A percentile compares a stretch with the other conserved stretches of the same genome.
phyloP scores from a whole-genome alignment of 768 basidiomycete genomes.

The Collybia sordida region DNA sequence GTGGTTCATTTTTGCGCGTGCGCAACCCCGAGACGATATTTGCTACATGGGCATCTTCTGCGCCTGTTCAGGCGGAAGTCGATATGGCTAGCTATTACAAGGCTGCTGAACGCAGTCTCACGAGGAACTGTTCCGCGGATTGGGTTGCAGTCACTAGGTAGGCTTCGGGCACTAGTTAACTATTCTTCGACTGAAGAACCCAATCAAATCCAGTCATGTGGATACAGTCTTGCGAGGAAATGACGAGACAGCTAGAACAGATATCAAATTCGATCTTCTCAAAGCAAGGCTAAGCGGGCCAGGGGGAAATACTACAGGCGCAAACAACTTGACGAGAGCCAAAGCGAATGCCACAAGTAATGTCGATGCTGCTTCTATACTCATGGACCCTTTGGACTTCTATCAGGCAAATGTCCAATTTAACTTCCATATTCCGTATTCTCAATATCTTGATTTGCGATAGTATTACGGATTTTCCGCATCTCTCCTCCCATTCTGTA shows the following conservation, averaged over 20 bases:
- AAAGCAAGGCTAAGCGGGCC: constrained; percentile 42
- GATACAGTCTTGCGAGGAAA: constrained; percentile 31
- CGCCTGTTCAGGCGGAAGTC: constrained; percentile 48
- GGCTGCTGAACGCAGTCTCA: constrained; percentile 47
- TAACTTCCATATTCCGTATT: not conserved
- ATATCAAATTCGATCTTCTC: constrained; percentile 43
- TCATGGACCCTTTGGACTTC: constrained; percentile 49
- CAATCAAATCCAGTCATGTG: constrained; percentile 14
- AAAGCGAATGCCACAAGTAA: constrained; percentile 35
- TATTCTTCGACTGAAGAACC: no score
- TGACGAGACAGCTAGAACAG: constrained; percentile 29
- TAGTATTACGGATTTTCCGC: constrained; percentile 48
- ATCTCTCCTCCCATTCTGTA: constrained; percentile 46
- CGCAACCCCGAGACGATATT: constrained; percentile 46
- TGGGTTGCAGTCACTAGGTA: constrained; percentile 47
- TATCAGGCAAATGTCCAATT: constrained; percentile 36
- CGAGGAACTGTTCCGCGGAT: constrained; percentile 51
- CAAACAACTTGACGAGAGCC: constrained; percentile 30
- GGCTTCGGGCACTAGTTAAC: constrained; percentile 1
- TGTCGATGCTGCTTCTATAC: constrained; percentile 38
- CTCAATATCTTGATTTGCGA: not conserved
- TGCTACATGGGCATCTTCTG: constrained; percentile 50
- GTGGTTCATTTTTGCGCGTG: constrained; percentile 42
- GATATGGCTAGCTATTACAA: constrained; percentile 53
- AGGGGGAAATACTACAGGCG: constrained; percentile 37